Evolutionary conservation across 2,329 filamentous ascomycete species (phyloP), one percentile per base, ranked within the genome.

Genomic region (Trichoderma breve): DNA sequence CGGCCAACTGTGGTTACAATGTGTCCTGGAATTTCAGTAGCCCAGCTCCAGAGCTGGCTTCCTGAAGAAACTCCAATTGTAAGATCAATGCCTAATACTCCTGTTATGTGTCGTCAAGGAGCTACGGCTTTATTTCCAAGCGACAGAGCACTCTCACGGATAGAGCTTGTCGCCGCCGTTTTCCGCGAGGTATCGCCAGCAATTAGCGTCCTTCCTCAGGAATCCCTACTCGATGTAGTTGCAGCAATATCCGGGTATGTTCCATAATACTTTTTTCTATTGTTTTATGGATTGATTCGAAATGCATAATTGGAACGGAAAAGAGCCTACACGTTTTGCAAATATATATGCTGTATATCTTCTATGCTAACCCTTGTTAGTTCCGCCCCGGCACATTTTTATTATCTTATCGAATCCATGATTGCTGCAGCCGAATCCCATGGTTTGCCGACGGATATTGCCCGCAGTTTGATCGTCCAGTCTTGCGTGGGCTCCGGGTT

Each of bases 231-330:
- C 12, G 65, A 69, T 32, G 65, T 69, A 30, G 47, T 57, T 4
- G 65, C 65, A 57, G 65, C 65, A 32, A 47, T 69, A 30, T 69
- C 65, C 15, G 65, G 65, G 65, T 69, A 69, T 28, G 65, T 69
- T 47, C 1, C 39, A 43, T 43, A 43, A 43, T 24, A 24, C 2
- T 9, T 9, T 18, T 18, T 1, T 43, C 39, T 43, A n/a, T 43
- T 43, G 18, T 7, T n/a, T 43, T 43, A 8, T 3, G 34, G 14
- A n/a, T 43, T 0, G 39, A 43, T 43, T 8, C 18, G 8, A 43
- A 43, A 18, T 43, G 39, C 43, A 47, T 47, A 47, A 47, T n/a
- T 47, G 43, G 43, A 21, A 47, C 4, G 5, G 43, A 11, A 47
- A 47, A 8, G 43, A 21, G 43, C 43, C 3, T n/a, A 21, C 43